Base-by-base conservation (phyloP, 148 eudicot species). In the Heliamphora exappendiculata region DNA sequence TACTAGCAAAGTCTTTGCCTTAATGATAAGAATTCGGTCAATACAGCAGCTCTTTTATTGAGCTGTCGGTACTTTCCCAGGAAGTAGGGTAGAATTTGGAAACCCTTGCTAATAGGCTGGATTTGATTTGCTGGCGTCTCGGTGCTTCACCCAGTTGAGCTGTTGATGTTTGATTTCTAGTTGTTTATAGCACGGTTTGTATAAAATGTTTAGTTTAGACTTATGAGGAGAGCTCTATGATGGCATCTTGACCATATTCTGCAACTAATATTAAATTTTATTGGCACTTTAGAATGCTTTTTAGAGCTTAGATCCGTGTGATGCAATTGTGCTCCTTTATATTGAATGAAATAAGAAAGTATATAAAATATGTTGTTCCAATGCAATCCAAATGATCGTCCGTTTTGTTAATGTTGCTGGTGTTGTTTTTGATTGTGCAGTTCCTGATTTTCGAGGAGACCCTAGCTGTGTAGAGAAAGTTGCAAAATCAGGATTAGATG, bases 391-490 rank as follows among this genome's bases (percentile, higher is more conserved):
- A 7, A 14, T 28, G 5, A 17, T 63, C 5, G 45, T 55, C 42
- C 42, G 2, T 33, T 70, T 78, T 66, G 20, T 28, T 71, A 12
- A 63, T 58, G 19, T 42, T 73, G 69, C 58, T 24, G 39, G 60
- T 29, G 3, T 72, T n/a, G 58, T 28, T 76, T 75, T 66, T 64
- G 45, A 55, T 76, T 65, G 29, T 82, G 77, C 86, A 94, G 98
- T 94, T 81, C 98, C 98, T 79, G 97, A 94, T 88, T 94, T 94
- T 78, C 93, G 93, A 42, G 98, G 97, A 55, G 92, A 94, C 65
- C 31, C 83, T 72, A 72, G 78, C 37, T 94, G 95, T 83, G 98
- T 94, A 62, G 93, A 94, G 79, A 90, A 81, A 80, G 98, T 94
- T 72, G 91, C 98, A 66, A 86, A 81, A 44, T 94, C 96, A 45